Evolutionary conservation across 2,329 filamentous ascomycete species (phyloP), one percentile per base, ranked within the genome.

Genomic region (Sporothrix variecibatus): DNA sequence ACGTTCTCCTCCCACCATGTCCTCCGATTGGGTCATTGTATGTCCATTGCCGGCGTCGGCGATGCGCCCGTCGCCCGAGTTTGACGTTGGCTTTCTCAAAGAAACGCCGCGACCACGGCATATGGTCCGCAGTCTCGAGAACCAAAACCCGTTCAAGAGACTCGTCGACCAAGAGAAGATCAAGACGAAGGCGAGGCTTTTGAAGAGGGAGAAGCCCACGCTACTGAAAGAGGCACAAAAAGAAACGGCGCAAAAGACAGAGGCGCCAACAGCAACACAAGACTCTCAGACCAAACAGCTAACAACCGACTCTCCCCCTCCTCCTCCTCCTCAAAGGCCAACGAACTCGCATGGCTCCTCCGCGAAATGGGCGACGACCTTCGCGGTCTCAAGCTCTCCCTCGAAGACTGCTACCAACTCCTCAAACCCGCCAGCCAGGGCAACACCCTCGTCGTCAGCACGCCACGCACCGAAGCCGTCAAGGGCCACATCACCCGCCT

Each of bases 401-500:
- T 98, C 2, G 91, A 96, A 81, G 94, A 98, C 83, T 98, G 95
- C 83, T 94, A 94, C 78, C 90, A 92, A 23, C 88, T 98, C 31
- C 90, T 99, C 40, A 92, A 94, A 8, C 94, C 95, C 1, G 88
- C 92, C 76, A 94, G 97, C 80, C 91, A 92, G 0, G 94, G 94
- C 9, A 95, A 92, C 78, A 99, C 95, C 0, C 89, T 99, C 38
- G 95, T 96, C 40, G 88, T 99, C 77, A 96, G 93, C 76, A 97
- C 95, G 17, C 88, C 92, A 73, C 90, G 95, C 73, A 95, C 94
- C 73, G 96, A 99, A 84, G 90, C 89, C 77, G 91, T 98, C 76
- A 99, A 99, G 82, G 96, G 96, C 23, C 93, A 94, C 78, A 90
- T 98, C 75, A 98, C 95, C 0, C 90, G 96, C 72, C 90, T 97